Evolutionary conservation across 2,329 filamentous ascomycete genomes (phyloP).

Genomic region (Diaporthe eres): DNA sequence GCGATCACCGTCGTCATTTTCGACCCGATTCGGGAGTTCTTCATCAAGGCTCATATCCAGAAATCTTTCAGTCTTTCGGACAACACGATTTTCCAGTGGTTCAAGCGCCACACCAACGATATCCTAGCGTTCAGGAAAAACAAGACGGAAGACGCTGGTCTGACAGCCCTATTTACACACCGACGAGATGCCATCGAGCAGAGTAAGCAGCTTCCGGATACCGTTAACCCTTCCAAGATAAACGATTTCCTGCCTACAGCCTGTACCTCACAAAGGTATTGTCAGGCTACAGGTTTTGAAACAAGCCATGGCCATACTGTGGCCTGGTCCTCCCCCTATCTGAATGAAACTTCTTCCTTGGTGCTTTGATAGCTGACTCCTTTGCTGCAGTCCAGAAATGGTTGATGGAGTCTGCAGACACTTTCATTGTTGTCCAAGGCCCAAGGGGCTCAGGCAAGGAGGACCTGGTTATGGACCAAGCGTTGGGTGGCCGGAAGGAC

Average conservation of each 20-base stretch:
- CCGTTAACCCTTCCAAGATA: no score
- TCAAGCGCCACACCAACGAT: conserved; percentile 79
- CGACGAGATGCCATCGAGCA: conserved; percentile 85
- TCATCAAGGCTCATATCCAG: conserved; percentile 90
- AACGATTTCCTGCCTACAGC: no score
- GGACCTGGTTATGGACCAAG: conserved; percentile 88
- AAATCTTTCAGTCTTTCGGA: conserved; percentile 81
- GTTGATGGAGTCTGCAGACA: conserved; percentile 90
- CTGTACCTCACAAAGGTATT: no score
- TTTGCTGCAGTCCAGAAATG: conserved; percentile 73
- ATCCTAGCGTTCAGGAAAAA: conserved; percentile 72
- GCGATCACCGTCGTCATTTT: conserved; percentile 90
- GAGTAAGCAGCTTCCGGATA: conserved; percentile 45
- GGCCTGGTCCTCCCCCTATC: no score
- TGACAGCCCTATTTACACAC: conserved; percentile 90
- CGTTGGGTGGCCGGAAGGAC: conserved; percentile 80
- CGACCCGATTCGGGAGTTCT: conserved; percentile 94
- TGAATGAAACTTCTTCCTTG: no score
- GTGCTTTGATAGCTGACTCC: no score
- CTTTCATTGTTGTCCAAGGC: conserved; percentile 94
- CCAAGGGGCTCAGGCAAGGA: conserved; percentile 92
- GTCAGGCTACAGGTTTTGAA: no score
- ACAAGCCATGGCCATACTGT: no score
- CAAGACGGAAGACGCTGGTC: conserved; percentile 74
- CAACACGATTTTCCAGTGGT: conserved; percentile 83